Conservation (phyloP, 345 rosid species). For the Schrenkiella parvula region DNA sequence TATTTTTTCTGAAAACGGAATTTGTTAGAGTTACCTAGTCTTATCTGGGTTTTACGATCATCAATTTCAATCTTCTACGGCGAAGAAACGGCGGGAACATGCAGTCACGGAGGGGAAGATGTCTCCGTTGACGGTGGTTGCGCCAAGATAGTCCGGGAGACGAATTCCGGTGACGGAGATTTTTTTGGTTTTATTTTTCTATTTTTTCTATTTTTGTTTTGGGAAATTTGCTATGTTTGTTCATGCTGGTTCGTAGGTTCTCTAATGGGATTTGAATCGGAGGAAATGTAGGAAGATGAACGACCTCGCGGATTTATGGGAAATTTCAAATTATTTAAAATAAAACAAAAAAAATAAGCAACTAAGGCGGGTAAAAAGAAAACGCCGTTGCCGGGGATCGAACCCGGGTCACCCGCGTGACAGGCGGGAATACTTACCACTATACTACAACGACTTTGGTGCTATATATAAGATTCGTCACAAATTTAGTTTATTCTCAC, state of each 20-base stretch:
- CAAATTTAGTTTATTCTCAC: too few species aligned
- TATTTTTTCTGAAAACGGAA: not conserved
- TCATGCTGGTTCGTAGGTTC: slow-evolving; percentile 1
- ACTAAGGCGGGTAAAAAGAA: not conserved
- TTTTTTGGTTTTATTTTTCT: not conserved
- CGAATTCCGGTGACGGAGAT: not conserved
- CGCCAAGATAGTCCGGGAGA: not conserved
- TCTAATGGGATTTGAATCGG: slow-evolving; percentile 29
- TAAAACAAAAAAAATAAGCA: not conserved
- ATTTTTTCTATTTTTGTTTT: not conserved
- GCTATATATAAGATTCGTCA: too few species aligned
- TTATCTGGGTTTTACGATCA: not conserved
- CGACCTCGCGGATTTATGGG: slow-evolving; percentile 29
- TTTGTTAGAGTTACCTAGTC: not conserved
- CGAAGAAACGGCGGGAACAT: slow-evolving; percentile 9
- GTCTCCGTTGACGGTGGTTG: slow-evolving; percentile 21
- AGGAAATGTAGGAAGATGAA: slow-evolving; percentile 33
- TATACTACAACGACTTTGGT: slow-evolving; percentile 69
- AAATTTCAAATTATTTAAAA: not conserved
- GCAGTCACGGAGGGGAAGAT: slow-evolving; percentile 5
- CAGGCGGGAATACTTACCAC: slow-evolving; percentile 84
- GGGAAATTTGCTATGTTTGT: not conserved
- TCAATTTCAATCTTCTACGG: not conserved
- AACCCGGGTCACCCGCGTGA: slow-evolving; percentile 94
- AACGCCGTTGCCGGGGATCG: slow-evolving; percentile 92